Evolutionary conservation across 768 basidiomycete species (phyloP), one percentile per base, ranked within the genome.

Genomic region (Boletus rubropictus): DNA sequence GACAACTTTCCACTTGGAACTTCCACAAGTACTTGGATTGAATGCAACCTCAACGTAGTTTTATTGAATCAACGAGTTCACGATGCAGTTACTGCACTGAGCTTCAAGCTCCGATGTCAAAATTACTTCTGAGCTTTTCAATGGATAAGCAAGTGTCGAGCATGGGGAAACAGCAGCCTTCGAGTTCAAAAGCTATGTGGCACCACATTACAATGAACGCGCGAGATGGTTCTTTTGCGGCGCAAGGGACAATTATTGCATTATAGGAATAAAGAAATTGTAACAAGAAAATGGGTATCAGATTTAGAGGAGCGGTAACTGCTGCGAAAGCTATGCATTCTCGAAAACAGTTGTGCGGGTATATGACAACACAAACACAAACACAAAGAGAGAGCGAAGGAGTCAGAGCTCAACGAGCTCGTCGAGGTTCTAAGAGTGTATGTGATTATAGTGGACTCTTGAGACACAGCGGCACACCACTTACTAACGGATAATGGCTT

Each of bases 401-500:
- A 11, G 6, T 56, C 35, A 62, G n/a, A 62, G 45, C 27, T 62
- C 54, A 46, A 62, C 36, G 0, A 29, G 31, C 18, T 62, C 61
- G 21, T 61, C 49, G 5, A 62, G 59, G 33, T 62, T 47, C 61
- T 62, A 21, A 18, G 20, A 9, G 14, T 37, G 35, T 12, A 9
- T n/a, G 14, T 40, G 21, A 44, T 48, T 10, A 18, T 9, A 49
- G 42, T 14, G 17, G 31, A 31, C 28, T 33, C 11, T n/a, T 27
- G 22, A 28, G 22, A 35, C 10, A 22, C 22, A 25, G 12, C 7
- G n/a, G 17, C n/a, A 5, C 11, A 11, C 8, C 35, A 44, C 56
- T 50, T 21, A 64, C 61, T 18, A 63, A 37, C 34, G 41, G 57
- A 34, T 46, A 55, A 27, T 59, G 61, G 22, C 62, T 63, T 7